These are phyloP conservation scores for Themeda triandra DNA, from an alignment of 176 grass and related monocot species.

Conservation along the genomic window DNA sequence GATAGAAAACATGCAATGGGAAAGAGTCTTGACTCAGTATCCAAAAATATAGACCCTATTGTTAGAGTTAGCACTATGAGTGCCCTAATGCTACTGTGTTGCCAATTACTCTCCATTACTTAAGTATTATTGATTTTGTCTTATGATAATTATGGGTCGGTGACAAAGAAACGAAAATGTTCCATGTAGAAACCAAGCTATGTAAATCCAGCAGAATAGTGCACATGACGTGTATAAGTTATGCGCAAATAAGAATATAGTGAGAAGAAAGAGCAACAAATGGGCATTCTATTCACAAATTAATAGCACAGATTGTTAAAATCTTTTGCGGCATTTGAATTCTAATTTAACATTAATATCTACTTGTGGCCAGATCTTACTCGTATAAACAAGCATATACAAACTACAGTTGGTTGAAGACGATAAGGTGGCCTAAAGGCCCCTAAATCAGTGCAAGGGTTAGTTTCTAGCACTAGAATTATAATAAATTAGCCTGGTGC, in stretches of 20 bases:
- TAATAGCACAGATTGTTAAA: background rate
- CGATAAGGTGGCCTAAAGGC: background rate
- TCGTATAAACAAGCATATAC: too few relatives aligned
- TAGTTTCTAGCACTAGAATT: constrained; percentile 34
- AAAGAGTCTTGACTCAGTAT: too few relatives aligned
- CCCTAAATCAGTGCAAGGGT: constrained; percentile 13
- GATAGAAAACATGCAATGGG: too few relatives aligned
- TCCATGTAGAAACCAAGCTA: background rate
- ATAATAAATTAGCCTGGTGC: constrained; percentile 9
- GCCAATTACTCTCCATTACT: too few relatives aligned
- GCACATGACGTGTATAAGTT: background rate
- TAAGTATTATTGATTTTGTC: background rate
- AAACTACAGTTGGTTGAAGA: constrained; percentile 1
- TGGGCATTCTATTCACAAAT: constrained; percentile 17
- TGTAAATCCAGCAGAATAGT: background rate
- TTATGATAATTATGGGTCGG: background rate
- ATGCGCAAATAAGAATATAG: background rate
- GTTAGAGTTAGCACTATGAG: too few relatives aligned
- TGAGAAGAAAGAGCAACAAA: background rate
- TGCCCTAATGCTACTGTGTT: too few relatives aligned
- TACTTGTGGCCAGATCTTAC: constrained; percentile 31
- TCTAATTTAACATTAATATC: constrained; percentile 27
- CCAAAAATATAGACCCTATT: too few relatives aligned
- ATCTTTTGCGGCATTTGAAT: background rate
- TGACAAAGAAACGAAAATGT: background rate